Evolutionary conservation across 805 yeast species (phyloP), one percentile per base, ranked within the genome.

Genomic region (Ogataea nonfermentans): DNA sequence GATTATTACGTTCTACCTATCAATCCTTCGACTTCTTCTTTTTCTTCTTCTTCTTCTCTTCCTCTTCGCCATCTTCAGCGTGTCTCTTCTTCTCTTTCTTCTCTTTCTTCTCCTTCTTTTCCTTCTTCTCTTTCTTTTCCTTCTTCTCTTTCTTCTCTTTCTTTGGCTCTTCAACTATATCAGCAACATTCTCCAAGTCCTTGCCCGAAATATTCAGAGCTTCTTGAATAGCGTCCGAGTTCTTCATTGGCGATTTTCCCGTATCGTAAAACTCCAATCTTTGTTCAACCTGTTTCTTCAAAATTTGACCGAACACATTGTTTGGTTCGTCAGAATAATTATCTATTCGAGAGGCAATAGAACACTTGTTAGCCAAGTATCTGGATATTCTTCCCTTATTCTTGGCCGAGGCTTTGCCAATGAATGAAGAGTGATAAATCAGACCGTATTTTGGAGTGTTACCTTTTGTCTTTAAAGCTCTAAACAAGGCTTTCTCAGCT

Each of bases 351-450:
- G 96, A 88, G 45, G 99, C 99, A 71, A 93, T 91, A 29, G 99
- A 84, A 79, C 98, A 91, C 72, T 93, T 93, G 84, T 93, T 93
- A 52, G 99, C 99, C 69, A 93, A 75, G 71, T 90, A 93, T 73
- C 99, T 84, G 35, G 99, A 91, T 55, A 93, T 93, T 78, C 98
- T 84, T 69, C 99, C 99, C 81, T 93, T 93, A 76, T 93, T 93
- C 75, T 93, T 93, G 52, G 95, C 82, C 48, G 89, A 74, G 45
- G 99, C 99, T 67, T 79, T 84, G 56, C 96, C 95, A 58, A 89
- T 88, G 67, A 88, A 88, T 23, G 95, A 84, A 32, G 96, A 86
- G 71, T 90, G 96, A 75, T 90, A 89, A 59, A 89, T 87, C 63
- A 89, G 78, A 61, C 97, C 97, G 67, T 89, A 89, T 66, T 89